Evolutionary conservation across 306 rosid genomes (phyloP), one percentile per base, ranked within the genome.

Genomic region (Quillaja saponaria): DNA sequence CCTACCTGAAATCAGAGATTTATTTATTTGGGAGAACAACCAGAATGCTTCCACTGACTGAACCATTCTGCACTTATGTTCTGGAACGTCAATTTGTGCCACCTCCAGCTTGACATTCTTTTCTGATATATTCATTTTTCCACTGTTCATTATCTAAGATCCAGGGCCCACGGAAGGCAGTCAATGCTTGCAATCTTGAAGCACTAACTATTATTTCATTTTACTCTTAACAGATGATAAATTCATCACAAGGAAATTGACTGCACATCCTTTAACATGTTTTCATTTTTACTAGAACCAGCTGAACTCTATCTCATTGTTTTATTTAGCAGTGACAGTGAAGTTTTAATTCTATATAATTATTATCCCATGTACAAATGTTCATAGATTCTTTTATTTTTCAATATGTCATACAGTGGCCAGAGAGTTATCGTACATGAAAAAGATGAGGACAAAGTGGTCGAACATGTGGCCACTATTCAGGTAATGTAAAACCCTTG

Each of bases 401-500:
- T 67, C 34, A 17, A 45, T 47, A 61, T 80, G 42, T 66, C 79
- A 58, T 76, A 81, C 72, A 94, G 99, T 50, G 96, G 95, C 46
- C 97, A 89, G 73, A 89, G 99, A 76, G 85, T 89, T 60, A 56
- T 78, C 64, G 90, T 87, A 37, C 90, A 83, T 61, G 99, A 94
- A 77, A 82, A 83, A 73, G 75, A 55, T 58, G 91, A 69, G 35
- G 91, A 90, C 63, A 79, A 73, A 74, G 81, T 78, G 49, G 78
- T 78, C 8, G 95, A 94, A 73, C 86, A 83, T 28, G 95, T 65
- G 47, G 97, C 89, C 39, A 89, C 97, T 49, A 71, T 94, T 83
- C 97, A 87, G 97, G 97, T 94, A 70, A 8, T 12, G 10, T 39
- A 6, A 39, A 54, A 53, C 53, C 16, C 33, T 48, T 68, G 54